Percentiles rank a stretch among this genome's conserved stretches.
Conservation (phyloP, 2,329 filamentous ascomycete genomes). For the Fusarium sp. region DNA sequence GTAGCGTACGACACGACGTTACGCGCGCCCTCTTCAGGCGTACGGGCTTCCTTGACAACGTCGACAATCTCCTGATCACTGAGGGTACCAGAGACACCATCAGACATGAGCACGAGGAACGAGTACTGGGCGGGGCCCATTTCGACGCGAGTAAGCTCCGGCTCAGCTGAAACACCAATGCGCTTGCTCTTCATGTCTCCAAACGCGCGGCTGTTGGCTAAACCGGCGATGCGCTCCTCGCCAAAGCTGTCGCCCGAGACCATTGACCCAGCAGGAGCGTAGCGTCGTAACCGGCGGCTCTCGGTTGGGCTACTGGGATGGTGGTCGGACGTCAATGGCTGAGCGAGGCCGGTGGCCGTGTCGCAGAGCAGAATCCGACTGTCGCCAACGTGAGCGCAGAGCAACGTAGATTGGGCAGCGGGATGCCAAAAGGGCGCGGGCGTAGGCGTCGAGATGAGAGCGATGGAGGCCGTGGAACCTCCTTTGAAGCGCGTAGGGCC, state of each 20-base stretch:
- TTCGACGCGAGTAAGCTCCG: conserved; percentile 86
- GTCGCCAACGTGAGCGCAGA: conserved; percentile 94
- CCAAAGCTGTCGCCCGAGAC: conserved; percentile 94
- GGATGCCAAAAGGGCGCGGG: conserved; percentile 97
- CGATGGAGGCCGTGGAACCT: conserved; percentile 92
- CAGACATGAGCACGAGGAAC: conserved; percentile 90
- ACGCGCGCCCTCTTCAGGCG: conserved; percentile 86
- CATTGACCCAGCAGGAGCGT: conserved; percentile 81
- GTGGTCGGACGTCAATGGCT: conserved; percentile 90
- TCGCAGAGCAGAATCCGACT: conserved; percentile 92
- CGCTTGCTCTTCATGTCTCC: conserved; percentile 94
- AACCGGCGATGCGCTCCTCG: conserved; percentile 92
- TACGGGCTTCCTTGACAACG: conserved; percentile 92
- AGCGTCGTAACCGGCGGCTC: conserved; percentile 85
- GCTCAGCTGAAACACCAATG: conserved; percentile 94
- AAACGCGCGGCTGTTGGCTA: conserved; percentile 95
- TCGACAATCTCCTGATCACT: conserved; percentile 97
- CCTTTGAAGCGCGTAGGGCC: conserved; percentile 88
- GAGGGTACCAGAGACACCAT: conserved; percentile 89
- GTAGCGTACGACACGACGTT: conserved; percentile 90
- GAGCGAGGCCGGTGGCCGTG: conserved; percentile 83
- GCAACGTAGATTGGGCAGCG: conserved; percentile 83
- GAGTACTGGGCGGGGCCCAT: conserved; percentile 87
- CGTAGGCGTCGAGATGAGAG: conserved; percentile 91
- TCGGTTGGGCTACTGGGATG: conserved; percentile 92